Evolutionary conservation across 2,329 filamentous ascomycete genomes (phyloP).

Genomic region (Paracoccidioides lutzii): DNA sequence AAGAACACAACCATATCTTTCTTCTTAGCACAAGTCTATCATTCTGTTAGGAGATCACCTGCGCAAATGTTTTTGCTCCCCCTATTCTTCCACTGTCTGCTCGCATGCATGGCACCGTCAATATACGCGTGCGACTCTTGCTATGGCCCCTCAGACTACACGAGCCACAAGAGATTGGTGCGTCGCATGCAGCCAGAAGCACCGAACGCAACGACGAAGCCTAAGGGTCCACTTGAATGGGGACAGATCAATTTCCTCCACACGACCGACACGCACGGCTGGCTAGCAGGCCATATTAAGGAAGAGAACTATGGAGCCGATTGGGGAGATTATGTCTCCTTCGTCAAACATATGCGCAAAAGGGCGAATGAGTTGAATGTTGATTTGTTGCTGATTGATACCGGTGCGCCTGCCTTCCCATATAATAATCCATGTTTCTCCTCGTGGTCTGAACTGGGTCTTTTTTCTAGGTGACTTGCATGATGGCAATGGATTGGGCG

Average conservation of each 20-base stretch:
- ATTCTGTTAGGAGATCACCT: background rate
- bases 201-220: slow-evolving; percentile 11
- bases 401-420: slow-evolving; percentile 28
- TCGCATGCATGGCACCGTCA: slow-evolving; percentile 1
- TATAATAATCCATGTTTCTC: slow-evolving; percentile 12
- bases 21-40: background rate
- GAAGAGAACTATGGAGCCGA: slow-evolving; percentile 53
- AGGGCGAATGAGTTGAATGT: slow-evolving; percentile 45
- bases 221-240: slow-evolving; percentile 30
- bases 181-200: slow-evolving; percentile 15
- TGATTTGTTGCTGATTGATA: slow-evolving; percentile 49
- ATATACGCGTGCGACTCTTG: slow-evolving; percentile 12
- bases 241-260: slow-evolving; percentile 51
- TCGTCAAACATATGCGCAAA: slow-evolving; percentile 46
- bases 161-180: slow-evolving; percentile 11
- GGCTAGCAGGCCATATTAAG: slow-evolving; percentile 49
- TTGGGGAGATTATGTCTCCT: slow-evolving; percentile 53
- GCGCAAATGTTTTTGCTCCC: background rate
- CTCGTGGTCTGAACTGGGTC: slow-evolving; percentile 8
- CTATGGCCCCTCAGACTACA: slow-evolving; percentile 11
- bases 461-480: slow-evolving; percentile 42
- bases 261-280: slow-evolving; percentile 50
- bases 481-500: slow-evolving; percentile 50
- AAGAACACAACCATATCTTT: too few species aligned
- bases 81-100: background rate